phyloP scores from a whole-genome alignment of 106 monocot genomes.

The Xerophyta viscosa region DNA sequence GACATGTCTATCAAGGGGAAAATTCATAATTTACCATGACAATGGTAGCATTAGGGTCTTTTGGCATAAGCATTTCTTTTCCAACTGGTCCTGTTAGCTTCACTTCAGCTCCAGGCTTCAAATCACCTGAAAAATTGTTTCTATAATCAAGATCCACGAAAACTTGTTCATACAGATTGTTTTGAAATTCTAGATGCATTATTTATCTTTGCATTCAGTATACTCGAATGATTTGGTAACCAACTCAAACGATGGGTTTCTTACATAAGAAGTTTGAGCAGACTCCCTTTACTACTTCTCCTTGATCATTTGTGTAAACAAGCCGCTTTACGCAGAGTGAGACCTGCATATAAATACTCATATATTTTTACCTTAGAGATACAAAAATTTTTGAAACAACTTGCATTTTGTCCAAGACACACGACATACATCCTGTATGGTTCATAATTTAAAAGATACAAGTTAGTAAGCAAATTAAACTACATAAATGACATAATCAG shows the following conservation, averaged over 20 bases:
- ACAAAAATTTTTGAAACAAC: no score
- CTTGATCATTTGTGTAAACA: conserved; percentile 91
- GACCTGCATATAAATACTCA: conserved; percentile 34
- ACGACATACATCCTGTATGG: no score
- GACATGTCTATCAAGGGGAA: no score
- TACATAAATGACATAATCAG: no score
- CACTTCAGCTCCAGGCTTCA: conserved; percentile 84
- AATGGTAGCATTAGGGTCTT: conserved; percentile 88
- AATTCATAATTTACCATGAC: conserved; percentile 62
- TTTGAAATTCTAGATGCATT: not conserved
- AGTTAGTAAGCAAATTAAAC: no score
- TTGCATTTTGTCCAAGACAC: no score
- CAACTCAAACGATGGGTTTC: not conserved
- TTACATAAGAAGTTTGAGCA: conserved; percentile 98
- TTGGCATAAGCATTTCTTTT: conserved; percentile 99
- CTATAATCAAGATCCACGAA: no score
- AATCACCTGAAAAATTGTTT: conserved; percentile 46
- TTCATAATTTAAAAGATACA: no score
- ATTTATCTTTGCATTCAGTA: not conserved
- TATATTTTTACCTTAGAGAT: not conserved
- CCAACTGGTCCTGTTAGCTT: conserved; percentile 94
- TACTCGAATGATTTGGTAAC: not conserved
- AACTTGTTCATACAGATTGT: not conserved
- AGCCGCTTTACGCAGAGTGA: conserved; percentile 93
- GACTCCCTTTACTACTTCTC: conserved; percentile 96